Evolutionary conservation across 495 filamentous ascomycete species (phyloP).

Genomic region (Penicillium subrubescens): DNA sequence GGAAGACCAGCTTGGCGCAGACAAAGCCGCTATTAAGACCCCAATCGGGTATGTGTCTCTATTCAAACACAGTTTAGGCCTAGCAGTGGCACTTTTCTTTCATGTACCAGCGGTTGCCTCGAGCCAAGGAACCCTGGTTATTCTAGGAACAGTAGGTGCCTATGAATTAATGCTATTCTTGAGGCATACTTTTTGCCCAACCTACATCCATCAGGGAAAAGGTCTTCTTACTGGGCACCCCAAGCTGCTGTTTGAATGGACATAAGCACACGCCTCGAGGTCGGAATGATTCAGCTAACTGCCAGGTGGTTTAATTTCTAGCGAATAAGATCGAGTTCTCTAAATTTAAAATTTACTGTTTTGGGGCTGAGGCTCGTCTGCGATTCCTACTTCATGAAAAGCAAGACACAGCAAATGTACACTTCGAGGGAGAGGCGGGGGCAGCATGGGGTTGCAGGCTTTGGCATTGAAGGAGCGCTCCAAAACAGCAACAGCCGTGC

Average conservation of each 20-base stretch:
- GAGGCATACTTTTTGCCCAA: not conserved
- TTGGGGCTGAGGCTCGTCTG: too few relatives aligned
- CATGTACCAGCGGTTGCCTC: not conserved
- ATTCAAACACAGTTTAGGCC: conserved; percentile 2
- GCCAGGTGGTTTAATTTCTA: not conserved
- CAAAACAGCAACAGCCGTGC: not conserved
- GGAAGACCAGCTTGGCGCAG: conserved; percentile 1
- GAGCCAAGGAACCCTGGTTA: not conserved
- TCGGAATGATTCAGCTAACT: not conserved
- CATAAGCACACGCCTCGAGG: not conserved
- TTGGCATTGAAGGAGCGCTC: too few relatives aligned
- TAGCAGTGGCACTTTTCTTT: not conserved
- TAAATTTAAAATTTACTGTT: not conserved
- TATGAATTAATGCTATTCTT: not conserved
- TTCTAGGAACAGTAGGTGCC: not conserved
- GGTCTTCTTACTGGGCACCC: not conserved
- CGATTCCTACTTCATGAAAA: too few relatives aligned
- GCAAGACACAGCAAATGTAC: too few relatives aligned
- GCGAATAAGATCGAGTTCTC: not conserved
- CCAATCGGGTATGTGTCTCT: not conserved
- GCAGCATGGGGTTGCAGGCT: too few relatives aligned
- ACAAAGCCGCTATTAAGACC: conserved; percentile 13
- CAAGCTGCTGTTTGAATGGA: not conserved
- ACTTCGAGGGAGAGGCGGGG: too few relatives aligned
- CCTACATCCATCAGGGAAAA: not conserved